Evolutionary conservation across 2,329 filamentous ascomycete species (phyloP).

Genomic region (Paraphoma sp.): DNA sequence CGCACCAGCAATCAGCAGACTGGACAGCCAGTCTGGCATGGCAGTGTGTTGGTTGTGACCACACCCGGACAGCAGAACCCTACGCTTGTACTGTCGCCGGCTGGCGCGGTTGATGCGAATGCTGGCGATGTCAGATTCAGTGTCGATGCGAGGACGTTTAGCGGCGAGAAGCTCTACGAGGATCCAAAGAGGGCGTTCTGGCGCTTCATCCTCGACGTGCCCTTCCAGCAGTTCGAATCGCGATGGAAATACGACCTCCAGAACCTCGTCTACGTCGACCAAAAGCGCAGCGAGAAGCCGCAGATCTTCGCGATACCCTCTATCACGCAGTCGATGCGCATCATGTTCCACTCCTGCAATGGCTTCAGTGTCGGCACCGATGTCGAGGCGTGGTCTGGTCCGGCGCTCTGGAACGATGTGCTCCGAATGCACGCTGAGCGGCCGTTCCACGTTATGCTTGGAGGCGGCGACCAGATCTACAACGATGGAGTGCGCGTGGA

Average conservation of each 20-base stretch:
- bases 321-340: conserved; percentile 68
- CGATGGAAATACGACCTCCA: conserved; percentile 81
- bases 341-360: conserved; percentile 74
- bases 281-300: conserved; percentile 44
- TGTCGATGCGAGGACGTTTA: conserved; percentile 42
- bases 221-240: conserved; percentile 73
- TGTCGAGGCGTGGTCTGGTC: conserved; percentile 67
- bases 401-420: conserved; percentile 70
- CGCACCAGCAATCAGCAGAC: conserved; percentile 67
- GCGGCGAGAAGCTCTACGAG: conserved; percentile 65
- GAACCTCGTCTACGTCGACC: conserved; percentile 66
- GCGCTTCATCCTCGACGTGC: conserved; percentile 66
- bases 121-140: conserved; percentile 32
- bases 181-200: conserved; percentile 66
- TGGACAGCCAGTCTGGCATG: conserved; percentile 70
- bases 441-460: conserved; percentile 76
- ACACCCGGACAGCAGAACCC: conserved; percentile 71
- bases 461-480: conserved; percentile 88
- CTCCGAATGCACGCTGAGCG: conserved; percentile 64
- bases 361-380: conserved; percentile 72
- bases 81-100: conserved; percentile 63
- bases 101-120: conserved; percentile 50
- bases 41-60: conserved; percentile 84
- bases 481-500: conserved; percentile 81
- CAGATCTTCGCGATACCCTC: conserved; percentile 64